Conservation (phyloP, 257 asterid genomes). For the Ehretia macrophylla region DNA sequence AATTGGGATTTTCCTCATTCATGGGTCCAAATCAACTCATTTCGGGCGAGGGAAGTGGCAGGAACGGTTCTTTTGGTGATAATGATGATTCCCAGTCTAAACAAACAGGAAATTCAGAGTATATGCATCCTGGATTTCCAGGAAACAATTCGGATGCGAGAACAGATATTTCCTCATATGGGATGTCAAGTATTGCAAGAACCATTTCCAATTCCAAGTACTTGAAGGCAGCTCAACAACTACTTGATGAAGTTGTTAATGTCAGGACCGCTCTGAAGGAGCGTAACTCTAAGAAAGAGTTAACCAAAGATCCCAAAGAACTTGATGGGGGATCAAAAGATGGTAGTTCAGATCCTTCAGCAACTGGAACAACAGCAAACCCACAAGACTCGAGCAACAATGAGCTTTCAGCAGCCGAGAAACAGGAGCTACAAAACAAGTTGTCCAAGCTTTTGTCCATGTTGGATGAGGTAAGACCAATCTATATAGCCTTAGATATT, state of each 20-base stretch:
- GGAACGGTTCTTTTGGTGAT: slow-evolving; percentile 21
- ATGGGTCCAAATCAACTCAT: slow-evolving; percentile 26
- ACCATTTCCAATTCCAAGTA: slow-evolving; percentile 57
- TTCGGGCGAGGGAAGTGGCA: slow-evolving; percentile 2
- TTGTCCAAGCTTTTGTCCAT: slow-evolving; percentile 66
- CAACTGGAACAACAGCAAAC: slow-evolving; percentile 27
- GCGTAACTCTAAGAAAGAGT: slow-evolving; percentile 31
- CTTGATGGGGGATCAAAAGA: slow-evolving; percentile 32
- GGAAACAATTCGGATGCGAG: slow-evolving; percentile 24
- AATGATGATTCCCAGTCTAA: neutral
- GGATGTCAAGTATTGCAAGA: slow-evolving; percentile 37
- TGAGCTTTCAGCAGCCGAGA: slow-evolving; percentile 66
- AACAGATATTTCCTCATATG: slow-evolving; percentile 38
- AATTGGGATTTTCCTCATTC: slow-evolving; percentile 35
- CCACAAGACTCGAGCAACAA: slow-evolving; percentile 31
- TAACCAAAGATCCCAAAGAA: slow-evolving; percentile 33
- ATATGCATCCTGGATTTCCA: slow-evolving; percentile 28
- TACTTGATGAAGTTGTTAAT: slow-evolving; percentile 81
- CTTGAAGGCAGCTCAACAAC: slow-evolving; percentile 65
- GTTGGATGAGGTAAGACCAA: slow-evolving; percentile 71
- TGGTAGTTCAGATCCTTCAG: slow-evolving; percentile 42
- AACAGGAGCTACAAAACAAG: slow-evolving; percentile 69
- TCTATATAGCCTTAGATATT: neutral
- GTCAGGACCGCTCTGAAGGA: slow-evolving; percentile 60
- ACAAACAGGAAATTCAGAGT: slow-evolving; percentile 29